Conservation (phyloP, 208 protist genomes). For the Leishmania turanica region DNA sequence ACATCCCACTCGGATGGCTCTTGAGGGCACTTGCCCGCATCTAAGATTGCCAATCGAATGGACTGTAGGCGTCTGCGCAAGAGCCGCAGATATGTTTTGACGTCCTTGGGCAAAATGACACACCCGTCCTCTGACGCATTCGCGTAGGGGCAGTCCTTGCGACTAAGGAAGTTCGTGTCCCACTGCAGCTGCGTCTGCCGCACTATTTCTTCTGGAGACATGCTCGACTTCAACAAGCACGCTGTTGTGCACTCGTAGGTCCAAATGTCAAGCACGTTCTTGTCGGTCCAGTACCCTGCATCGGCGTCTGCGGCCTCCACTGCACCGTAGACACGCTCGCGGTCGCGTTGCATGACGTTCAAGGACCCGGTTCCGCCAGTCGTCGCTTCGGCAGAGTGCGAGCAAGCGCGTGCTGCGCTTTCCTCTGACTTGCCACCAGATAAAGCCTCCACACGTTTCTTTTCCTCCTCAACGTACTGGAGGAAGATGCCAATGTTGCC, state of each 20-base stretch:
- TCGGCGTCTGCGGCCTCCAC: not conserved
- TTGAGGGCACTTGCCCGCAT: slow-evolving; percentile 24
- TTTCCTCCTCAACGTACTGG: slow-evolving; percentile 37
- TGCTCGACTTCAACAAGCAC: slow-evolving; percentile 19
- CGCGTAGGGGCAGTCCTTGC: slow-evolving; percentile 18
- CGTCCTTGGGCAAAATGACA: slow-evolving; percentile 19
- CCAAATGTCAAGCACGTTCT: slow-evolving; percentile 32
- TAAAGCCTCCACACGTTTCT: slow-evolving; percentile 15
- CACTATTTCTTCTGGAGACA: slow-evolving; percentile 34
- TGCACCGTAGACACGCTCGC: not conserved
- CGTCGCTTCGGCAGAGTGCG: not conserved
- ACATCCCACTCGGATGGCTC: slow-evolving; percentile 23
- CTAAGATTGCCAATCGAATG: slow-evolving; percentile 30
- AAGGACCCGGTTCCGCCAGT: not conserved
- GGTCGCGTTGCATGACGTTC: not conserved
- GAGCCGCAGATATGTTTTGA: slow-evolving; percentile 24
- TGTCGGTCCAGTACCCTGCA: slow-evolving; percentile 26
- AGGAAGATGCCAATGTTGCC: slow-evolving; percentile 50
- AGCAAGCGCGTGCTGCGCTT: not conserved
- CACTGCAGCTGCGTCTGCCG: slow-evolving; percentile 35
- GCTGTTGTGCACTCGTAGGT: slow-evolving; percentile 33
- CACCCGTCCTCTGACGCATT: slow-evolving; percentile 8
- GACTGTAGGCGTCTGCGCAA: slow-evolving; percentile 25
- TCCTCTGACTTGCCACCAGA: not conserved
- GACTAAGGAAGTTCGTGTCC: slow-evolving; percentile 30